Percentiles rank a stretch among this genome's conserved stretches.
Evolutionary conservation across 1,284 basidiomycete genomes (phyloP).

Genomic region (Boletus holoroseus): DNA sequence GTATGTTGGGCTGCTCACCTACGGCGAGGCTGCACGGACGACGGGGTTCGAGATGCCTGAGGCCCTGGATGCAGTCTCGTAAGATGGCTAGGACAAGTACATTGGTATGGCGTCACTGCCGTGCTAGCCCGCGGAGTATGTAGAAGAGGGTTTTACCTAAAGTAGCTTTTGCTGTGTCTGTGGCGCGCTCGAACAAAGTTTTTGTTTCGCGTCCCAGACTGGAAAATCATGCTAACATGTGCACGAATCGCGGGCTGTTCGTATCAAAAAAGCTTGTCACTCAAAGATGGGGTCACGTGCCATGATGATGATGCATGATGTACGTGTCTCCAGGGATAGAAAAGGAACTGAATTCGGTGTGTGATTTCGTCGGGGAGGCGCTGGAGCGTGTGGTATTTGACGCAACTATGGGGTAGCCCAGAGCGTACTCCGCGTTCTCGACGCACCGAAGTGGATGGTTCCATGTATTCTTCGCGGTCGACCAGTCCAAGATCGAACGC

Average conservation of each 20-base stretch:
- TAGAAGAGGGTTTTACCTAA: constrained; percentile 19
- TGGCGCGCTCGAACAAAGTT: constrained; percentile 14
- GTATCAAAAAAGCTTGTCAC: constrained; percentile 22
- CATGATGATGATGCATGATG: not conserved
- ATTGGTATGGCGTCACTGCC: constrained; percentile 18
- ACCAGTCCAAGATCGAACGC: constrained; percentile 3
- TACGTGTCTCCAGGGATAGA: constrained; percentile 7
- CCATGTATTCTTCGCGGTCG: constrained; percentile 2
- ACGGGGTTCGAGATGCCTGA: constrained; percentile 50
- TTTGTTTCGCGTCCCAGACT: not conserved
- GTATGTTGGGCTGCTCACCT: constrained; percentile 73
- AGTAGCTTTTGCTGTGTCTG: constrained; percentile 8
- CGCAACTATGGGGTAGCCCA: constrained; percentile 14
- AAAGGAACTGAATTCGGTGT: constrained; percentile 7
- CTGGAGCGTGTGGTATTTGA: not conserved
- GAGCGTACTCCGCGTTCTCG: constrained; percentile 24
- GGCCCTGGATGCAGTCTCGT: constrained; percentile 36
- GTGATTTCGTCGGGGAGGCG: constrained; percentile 2
- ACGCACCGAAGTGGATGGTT: constrained; percentile 18
- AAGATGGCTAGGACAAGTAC: not conserved
- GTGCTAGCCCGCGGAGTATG: constrained; percentile 18
- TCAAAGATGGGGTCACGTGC: constrained; percentile 16
- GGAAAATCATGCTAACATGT: constrained; percentile 2
- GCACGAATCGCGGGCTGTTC: constrained; percentile 3
- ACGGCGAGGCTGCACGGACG: constrained; percentile 69